Evolutionary conservation across 768 basidiomycete species (phyloP).

Genomic region (Tubosaeta brunneosetosa): DNA sequence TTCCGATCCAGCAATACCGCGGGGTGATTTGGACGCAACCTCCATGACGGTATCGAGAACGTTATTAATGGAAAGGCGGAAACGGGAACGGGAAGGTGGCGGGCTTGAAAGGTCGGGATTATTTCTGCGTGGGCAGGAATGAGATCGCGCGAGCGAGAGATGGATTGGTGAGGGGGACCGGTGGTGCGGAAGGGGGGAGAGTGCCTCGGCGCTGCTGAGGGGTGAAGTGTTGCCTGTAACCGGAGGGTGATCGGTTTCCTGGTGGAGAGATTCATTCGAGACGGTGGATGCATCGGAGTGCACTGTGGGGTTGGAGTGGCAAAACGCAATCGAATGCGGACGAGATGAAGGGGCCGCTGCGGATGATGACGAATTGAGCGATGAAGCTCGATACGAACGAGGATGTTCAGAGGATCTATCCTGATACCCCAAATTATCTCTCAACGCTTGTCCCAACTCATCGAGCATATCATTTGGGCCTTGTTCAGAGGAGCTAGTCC

Average conservation of each 20-base stretch:
- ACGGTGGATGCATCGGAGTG: slow-evolving; percentile 7
- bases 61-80: slow-evolving; percentile 14
- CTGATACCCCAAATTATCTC: slow-evolving; percentile 6
- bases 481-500: background rate
- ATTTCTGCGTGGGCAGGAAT: background rate
- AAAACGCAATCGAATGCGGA: background rate
- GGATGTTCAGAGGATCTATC: background rate
- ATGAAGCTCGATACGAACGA: background rate
- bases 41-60: slow-evolving; percentile 19
- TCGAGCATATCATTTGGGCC: slow-evolving; percentile 17
- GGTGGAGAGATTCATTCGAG: slow-evolving; percentile 3
- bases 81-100: slow-evolving; percentile 10
- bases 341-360: background rate
- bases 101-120: slow-evolving; percentile 1
- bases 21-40: slow-evolving; percentile 12
- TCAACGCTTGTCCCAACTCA: slow-evolving; percentile 16
- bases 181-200: background rate
- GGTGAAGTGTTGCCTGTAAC: background rate
- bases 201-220: slow-evolving; percentile 36
- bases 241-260: background rate
- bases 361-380: background rate
- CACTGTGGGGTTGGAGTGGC: background rate
- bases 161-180: background rate
- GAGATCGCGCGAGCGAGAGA: background rate
- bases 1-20: slow-evolving; percentile 36